Evolutionary conservation across 2,329 filamentous ascomycete species (phyloP).

Genomic region (Colletotrichum falcatum): DNA sequence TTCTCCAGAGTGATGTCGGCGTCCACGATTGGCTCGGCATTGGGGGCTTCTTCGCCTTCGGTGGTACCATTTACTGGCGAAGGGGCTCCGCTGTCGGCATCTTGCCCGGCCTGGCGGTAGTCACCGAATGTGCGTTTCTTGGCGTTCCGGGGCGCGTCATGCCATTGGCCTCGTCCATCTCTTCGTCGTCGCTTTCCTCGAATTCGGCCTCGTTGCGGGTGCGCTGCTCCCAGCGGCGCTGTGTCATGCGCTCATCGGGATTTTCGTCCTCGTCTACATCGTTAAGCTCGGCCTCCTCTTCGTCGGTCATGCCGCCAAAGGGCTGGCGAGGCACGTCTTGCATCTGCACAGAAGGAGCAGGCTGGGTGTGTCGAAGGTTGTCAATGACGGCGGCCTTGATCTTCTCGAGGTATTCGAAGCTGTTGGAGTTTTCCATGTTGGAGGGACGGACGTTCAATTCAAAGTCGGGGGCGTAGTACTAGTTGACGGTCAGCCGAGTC

Average conservation of each 20-base stretch:
- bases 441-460: slow-evolving; percentile 89
- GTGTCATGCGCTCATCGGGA: slow-evolving; percentile 83
- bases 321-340: slow-evolving; percentile 77
- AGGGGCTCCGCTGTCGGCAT: slow-evolving; percentile 53
- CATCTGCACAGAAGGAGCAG: slow-evolving; percentile 92
- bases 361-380: slow-evolving; percentile 87
- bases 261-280: slow-evolving; percentile 87
- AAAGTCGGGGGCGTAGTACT: slow-evolving; percentile 94
- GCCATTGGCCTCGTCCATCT: slow-evolving; percentile 79
- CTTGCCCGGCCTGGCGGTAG: slow-evolving; percentile 58
- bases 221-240: slow-evolving; percentile 84
- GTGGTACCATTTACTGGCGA: slow-evolving; percentile 54
- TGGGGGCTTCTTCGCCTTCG: slow-evolving; percentile 47
- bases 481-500: slow-evolving; percentile 53
- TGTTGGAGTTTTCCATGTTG: slow-evolving; percentile 93
- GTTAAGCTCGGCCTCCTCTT: slow-evolving; percentile 74
- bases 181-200: slow-evolving; percentile 91
- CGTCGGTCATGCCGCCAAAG: slow-evolving; percentile 72
- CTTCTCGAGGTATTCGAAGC: slow-evolving; percentile 82
- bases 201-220: slow-evolving; percentile 83
- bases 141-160: slow-evolving; percentile 65
- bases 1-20: slow-evolving; percentile 48
- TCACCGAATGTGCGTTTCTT: slow-evolving; percentile 65
- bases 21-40: slow-evolving; percentile 44
- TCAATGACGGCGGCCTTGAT: slow-evolving; percentile 86